phyloP scores from a whole-genome alignment of 2,329 filamentous ascomycete species.

The Aspergillus fischeri region DNA sequence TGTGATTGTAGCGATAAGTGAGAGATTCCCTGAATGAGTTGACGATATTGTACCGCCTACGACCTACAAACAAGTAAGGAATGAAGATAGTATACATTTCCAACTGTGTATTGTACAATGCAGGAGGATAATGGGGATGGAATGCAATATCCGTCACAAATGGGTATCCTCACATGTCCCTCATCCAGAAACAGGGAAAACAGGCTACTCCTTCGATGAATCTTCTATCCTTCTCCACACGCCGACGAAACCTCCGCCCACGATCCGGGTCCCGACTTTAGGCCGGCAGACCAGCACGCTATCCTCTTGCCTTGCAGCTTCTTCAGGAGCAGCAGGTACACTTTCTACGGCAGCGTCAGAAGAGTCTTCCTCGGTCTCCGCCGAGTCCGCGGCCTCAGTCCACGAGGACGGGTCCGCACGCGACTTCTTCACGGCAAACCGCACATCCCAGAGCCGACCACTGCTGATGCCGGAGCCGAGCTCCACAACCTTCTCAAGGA shows the following conservation, averaged over 20 bases:
- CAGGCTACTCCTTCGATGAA: constrained; percentile 8
- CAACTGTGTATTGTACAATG: constrained; percentile 4
- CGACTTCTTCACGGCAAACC: constrained; percentile 36
- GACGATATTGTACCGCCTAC: neutral
- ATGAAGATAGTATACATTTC: neutral
- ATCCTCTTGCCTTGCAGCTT: constrained; percentile 23
- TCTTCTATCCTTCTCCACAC: constrained; percentile 45
- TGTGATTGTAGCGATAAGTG: neutral
- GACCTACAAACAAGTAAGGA: neutral
- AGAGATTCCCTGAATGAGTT: neutral
- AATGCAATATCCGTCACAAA: neutral
- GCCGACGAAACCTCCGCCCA: constrained; percentile 51
- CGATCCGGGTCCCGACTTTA: constrained; percentile 45
- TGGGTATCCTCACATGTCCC: neutral
- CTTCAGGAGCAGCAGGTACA: constrained; percentile 7
- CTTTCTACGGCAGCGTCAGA: constrained; percentile 11
- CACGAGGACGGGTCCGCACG: constrained; percentile 32
- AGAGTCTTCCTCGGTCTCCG: constrained; percentile 8
- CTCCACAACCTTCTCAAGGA: constrained; percentile 44
- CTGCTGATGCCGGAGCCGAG: constrained; percentile 43
- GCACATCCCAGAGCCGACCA: constrained; percentile 47
- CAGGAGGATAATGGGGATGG: neutral
- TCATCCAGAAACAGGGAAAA: neutral
- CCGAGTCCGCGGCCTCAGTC: constrained; percentile 15
- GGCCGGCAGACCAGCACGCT: constrained; percentile 51